Conservation (phyloP, 192 early-diverging fungal genomes). For the Endogone sp. region DNA sequence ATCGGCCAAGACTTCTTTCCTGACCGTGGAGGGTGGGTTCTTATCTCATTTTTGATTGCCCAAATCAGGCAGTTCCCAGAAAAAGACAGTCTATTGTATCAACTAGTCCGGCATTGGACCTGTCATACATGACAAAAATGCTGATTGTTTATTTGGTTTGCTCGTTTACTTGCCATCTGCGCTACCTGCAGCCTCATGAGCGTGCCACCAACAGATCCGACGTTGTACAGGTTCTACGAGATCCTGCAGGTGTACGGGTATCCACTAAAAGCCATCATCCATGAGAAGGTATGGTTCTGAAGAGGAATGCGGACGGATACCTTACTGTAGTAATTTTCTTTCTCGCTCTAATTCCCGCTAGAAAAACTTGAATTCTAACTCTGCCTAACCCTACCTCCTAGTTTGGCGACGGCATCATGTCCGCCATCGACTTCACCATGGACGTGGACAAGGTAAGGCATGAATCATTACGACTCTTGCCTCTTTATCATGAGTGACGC, state of each 20-base stretch:
- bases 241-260: conserved; percentile 42
- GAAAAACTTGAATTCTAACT: too few relatives aligned
- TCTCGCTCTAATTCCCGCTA: too few relatives aligned
- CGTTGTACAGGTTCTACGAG: conserved; percentile 40
- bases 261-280: conserved; percentile 37
- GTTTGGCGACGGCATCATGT: conserved; percentile 52
- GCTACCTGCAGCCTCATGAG: conserved; percentile 29
- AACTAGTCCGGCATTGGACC: background rate
- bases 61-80: background rate
- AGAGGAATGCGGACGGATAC: background rate
- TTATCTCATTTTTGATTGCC: background rate
- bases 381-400: too few relatives aligned
- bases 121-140: background rate
- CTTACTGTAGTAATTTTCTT: too few relatives aligned
- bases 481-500: too few relatives aligned
- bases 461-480: background rate
- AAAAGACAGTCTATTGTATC: background rate
- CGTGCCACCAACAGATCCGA: conserved; percentile 38
- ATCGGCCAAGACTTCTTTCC: conserved; percentile 29
- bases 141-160: conserved; percentile 2
- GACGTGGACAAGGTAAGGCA: conserved; percentile 32
- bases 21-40: conserved; percentile 33
- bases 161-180: background rate
- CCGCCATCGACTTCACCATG: conserved; percentile 39
- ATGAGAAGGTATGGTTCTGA: conserved; percentile 41